These are phyloP conservation scores for Dovyalis caffra DNA, from an alignment of 345 rosid genomes.

Conservation along the genomic window DNA sequence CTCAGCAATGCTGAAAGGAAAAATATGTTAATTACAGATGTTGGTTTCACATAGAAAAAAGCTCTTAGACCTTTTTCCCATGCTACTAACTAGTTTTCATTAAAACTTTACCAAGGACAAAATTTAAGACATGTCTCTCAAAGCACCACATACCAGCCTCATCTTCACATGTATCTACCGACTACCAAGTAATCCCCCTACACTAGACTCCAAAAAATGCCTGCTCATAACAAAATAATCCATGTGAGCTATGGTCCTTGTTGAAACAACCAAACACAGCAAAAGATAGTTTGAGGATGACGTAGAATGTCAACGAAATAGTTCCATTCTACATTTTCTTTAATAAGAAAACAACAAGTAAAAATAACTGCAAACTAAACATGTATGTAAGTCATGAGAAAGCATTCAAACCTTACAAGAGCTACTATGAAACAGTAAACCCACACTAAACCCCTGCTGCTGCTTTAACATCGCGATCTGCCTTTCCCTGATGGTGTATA, in stretches of 20 bases:
- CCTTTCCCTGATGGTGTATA: constrained; percentile 41
- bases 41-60: too few species aligned
- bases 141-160: background rate
- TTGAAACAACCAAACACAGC: background rate
- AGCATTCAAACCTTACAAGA: constrained; percentile 32
- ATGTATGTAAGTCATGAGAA: background rate
- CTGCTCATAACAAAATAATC: background rate
- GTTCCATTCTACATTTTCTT: background rate
- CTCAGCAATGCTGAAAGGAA: background rate
- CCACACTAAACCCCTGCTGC: constrained; percentile 52
- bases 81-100: too few species aligned
- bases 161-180: background rate
- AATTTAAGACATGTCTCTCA: background rate
- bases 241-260: background rate
- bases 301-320: background rate
- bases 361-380: background rate
- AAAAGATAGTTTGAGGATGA: background rate
- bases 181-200: background rate
- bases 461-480: constrained; percentile 53
- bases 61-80: too few species aligned
- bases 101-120: background rate
- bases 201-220: background rate
- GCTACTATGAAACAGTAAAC: background rate
- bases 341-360: background rate
- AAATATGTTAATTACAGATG: background rate